Evolutionary conservation across 192 early-diverging fungal species (phyloP).

Genomic region (Coemansia sp.): DNA sequence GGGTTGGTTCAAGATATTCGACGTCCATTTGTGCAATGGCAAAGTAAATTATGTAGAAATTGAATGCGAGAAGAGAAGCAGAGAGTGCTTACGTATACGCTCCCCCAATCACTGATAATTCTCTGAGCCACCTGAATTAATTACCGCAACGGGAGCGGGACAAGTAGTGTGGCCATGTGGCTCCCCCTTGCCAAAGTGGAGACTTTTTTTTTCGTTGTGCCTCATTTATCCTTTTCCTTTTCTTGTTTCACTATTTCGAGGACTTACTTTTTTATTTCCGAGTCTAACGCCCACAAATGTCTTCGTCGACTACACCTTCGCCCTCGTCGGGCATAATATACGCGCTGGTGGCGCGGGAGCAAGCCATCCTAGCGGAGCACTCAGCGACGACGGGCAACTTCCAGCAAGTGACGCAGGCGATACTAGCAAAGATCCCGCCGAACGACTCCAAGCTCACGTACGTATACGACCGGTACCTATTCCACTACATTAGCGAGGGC

Average conservation of each 20-base stretch:
- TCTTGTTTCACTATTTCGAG: background rate
- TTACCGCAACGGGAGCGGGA: too few relatives aligned
- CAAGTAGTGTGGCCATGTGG: background rate
- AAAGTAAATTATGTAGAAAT: background rate
- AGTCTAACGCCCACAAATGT: background rate
- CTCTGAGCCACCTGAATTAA: background rate
- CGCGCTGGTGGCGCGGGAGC: slow-evolving; percentile 75
- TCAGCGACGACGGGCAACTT: slow-evolving; percentile 84
- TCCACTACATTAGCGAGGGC: slow-evolving; percentile 84
- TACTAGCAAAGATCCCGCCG: slow-evolving; percentile 86
- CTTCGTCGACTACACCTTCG: slow-evolving; percentile 3
- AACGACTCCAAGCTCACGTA: slow-evolving; percentile 91
- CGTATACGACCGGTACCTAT: slow-evolving; percentile 91
- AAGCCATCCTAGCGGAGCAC: slow-evolving; percentile 80
- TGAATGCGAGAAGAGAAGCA: background rate
- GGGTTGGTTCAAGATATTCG: slow-evolving; percentile 36
- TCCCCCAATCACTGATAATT: background rate
- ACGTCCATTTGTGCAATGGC: slow-evolving; percentile 25
- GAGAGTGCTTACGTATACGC: background rate
- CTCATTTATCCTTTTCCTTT: background rate
- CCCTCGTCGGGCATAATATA: slow-evolving; percentile 67
- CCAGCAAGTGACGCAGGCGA: slow-evolving; percentile 77
- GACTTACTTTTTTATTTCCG: background rate
- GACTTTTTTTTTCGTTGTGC: background rate
- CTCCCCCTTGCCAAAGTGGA: too few relatives aligned